A percentile compares a stretch with the other conserved stretches of the same genome.
Conservation (phyloP, 352 stramenopile genomes). For the Phytophthora megakarya region DNA sequence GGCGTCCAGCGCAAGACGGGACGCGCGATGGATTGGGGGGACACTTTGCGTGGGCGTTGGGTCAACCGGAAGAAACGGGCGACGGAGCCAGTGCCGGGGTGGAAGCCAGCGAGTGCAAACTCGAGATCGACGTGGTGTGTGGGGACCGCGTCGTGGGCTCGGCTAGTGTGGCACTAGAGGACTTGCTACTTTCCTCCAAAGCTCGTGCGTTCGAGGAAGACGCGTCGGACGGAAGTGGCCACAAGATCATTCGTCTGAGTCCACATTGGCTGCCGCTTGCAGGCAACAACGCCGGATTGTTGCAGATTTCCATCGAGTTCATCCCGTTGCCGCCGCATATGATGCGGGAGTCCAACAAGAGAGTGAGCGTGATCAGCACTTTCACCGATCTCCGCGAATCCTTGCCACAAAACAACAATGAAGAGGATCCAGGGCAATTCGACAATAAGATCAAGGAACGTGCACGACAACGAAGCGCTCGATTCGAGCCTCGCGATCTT, state of each 20-base stretch:
- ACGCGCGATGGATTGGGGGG: slow-evolving; percentile 40
- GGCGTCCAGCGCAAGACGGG: slow-evolving; percentile 28
- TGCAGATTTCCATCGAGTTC: slow-evolving; percentile 64
- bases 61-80: slow-evolving; percentile 30
- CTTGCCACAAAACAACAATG: slow-evolving; percentile 21
- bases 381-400: background rate
- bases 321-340: slow-evolving; percentile 27
- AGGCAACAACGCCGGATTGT: slow-evolving; percentile 43
- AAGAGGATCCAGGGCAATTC: slow-evolving; percentile 14
- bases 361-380: slow-evolving; percentile 11
- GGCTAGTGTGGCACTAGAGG: slow-evolving; percentile 41
- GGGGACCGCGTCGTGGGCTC: slow-evolving; percentile 50
- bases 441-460: slow-evolving; percentile 16
- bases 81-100: slow-evolving; percentile 7
- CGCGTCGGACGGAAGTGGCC: slow-evolving; percentile 8
- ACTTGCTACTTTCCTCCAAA: slow-evolving; percentile 38
- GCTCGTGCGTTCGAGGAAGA: slow-evolving; percentile 24
- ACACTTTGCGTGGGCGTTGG: slow-evolving; percentile 46
- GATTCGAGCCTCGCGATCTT: slow-evolving; percentile 35
- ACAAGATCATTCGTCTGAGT: slow-evolving; percentile 18
- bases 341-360: slow-evolving; percentile 1
- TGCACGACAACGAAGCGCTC: slow-evolving; percentile 22
- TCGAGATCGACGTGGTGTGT: slow-evolving; percentile 64
- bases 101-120: slow-evolving; percentile 39
- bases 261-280: slow-evolving; percentile 54